Evolutionary conservation across 106 monocot species (phyloP), one percentile per base, ranked within the genome.

Genomic region (Dendrobium officinale): DNA sequence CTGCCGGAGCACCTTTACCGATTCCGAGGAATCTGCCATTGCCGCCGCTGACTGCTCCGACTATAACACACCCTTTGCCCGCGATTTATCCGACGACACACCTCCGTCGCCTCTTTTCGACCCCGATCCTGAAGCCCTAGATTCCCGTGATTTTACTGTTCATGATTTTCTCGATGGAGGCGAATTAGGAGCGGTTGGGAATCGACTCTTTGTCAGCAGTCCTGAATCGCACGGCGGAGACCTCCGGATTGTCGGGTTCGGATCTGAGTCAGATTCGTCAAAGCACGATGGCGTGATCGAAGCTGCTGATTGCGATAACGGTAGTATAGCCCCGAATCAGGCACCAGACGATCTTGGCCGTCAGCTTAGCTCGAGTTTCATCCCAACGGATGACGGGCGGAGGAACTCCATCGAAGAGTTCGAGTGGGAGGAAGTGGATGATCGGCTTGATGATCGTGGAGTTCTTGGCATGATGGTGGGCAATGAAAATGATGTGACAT

Each of bases 361-460:
- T 26, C 76, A 40, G 6, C 77, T 80, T n/a, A 47, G 74, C 22
- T 85, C 81, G 85, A 81, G 81, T 15, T 78, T 59, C 40, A 31
- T 85, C 20, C 68, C 72, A 0, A 49, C 81, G 19, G 85, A 68
- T 24, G 79, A 79, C 48, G 85, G 20, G 3, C 24, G 29, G 73
- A 44, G 75, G 40, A 77, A 72, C 13, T 41, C 45, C 16, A 82
- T 42, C 33, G 85, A 83, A 6, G 92, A 90, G 4, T 78, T 83
- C 72, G 86, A 87, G 15, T 87, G 86, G 86, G 83, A 83, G 72
- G 86, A 87, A 55, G 80, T 87, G 15, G 83, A 80, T 31, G 79
- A 64, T 11, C 37, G 85, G 3, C 42, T 58, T 55, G 80, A 73
- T 27, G 78, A 74, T 6, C 29, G 78, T 24, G 78, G 55, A 9